Conservation (phyloP, 495 filamentous ascomycete species). For the Penicillium bovifimosum region DNA sequence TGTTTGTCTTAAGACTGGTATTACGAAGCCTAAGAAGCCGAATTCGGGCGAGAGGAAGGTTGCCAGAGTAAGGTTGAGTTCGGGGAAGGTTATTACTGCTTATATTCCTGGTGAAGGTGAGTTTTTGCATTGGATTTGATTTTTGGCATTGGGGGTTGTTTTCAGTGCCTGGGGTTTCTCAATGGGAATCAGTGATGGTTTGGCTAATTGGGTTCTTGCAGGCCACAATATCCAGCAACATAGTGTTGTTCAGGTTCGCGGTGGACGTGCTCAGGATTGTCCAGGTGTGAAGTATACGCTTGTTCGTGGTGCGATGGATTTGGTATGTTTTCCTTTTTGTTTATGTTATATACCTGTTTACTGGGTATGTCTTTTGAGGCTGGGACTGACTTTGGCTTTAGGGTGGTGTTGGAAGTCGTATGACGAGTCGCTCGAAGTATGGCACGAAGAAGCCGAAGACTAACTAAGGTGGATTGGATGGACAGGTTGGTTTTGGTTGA, state of each 20-base stretch:
- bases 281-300: constrained; percentile 95
- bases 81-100: constrained; percentile 75
- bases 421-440: constrained; percentile 87
- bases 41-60: constrained; percentile 95
- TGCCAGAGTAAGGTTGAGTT: constrained; percentile 80
- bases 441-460: constrained; percentile 97
- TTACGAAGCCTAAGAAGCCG: constrained; percentile 95
- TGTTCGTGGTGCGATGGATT: constrained; percentile 86
- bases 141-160: not conserved
- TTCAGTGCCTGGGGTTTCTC: no score
- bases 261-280: constrained; percentile 91
- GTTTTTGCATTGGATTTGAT: constrained; percentile 9
- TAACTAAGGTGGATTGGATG: constrained; percentile 23
- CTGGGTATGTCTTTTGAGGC: not conserved
- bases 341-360: not conserved
- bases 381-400: constrained; percentile 29
- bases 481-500: not conserved
- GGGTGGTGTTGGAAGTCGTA: constrained; percentile 85
- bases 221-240: constrained; percentile 99
- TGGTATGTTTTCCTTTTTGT: constrained; percentile 56
- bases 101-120: constrained; percentile 95
- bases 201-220: constrained; percentile 23
- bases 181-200: no score
- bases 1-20: constrained; percentile 86
- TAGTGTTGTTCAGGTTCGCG: constrained; percentile 88